Evolutionary conservation across 176 grass and related monocot species (phyloP).

Genomic region (Eragrostis nindensis): DNA sequence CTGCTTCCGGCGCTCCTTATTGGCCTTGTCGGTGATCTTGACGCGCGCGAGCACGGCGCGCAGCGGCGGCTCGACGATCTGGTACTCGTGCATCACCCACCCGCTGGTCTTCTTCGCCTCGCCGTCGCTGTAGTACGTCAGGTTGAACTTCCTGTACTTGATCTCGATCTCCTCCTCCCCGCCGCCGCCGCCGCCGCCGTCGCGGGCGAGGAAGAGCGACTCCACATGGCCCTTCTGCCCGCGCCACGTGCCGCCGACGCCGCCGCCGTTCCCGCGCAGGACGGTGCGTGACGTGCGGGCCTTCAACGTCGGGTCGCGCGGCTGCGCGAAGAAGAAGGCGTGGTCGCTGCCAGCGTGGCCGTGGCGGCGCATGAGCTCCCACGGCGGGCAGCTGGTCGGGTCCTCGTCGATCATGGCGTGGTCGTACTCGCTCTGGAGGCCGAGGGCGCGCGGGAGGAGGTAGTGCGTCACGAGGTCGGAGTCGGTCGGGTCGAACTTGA

Average conservation of each 20-base stretch:
- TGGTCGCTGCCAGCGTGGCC: neutral
- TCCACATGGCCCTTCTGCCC: neutral
- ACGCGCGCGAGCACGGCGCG: neutral
- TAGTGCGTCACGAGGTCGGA: constrained; percentile 25
- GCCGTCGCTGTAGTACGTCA: neutral
- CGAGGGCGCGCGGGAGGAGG: constrained; percentile 26
- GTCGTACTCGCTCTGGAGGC: neutral
- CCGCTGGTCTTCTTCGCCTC: neutral
- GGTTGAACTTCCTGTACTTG: neutral
- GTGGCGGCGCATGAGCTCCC: constrained; percentile 11
- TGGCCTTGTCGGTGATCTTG: neutral
- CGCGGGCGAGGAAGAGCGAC: neutral
- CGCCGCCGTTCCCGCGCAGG: neutral
- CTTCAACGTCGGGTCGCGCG: neutral
- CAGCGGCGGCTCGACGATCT: neutral
- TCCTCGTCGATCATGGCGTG: constrained; percentile 25
- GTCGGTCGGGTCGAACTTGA: constrained; percentile 39
- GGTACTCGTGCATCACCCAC: constrained; percentile 35
- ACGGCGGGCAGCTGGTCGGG: constrained; percentile 7
- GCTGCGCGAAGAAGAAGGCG: constrained; percentile 23
- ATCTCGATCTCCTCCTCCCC: neutral
- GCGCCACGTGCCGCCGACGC: neutral
- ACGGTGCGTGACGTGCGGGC: too few species aligned
- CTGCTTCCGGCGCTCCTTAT: neutral
- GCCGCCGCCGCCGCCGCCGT: neutral